Conservation (phyloP, 2,329 filamentous ascomycete species). For the Fusarium circinatum region DNA sequence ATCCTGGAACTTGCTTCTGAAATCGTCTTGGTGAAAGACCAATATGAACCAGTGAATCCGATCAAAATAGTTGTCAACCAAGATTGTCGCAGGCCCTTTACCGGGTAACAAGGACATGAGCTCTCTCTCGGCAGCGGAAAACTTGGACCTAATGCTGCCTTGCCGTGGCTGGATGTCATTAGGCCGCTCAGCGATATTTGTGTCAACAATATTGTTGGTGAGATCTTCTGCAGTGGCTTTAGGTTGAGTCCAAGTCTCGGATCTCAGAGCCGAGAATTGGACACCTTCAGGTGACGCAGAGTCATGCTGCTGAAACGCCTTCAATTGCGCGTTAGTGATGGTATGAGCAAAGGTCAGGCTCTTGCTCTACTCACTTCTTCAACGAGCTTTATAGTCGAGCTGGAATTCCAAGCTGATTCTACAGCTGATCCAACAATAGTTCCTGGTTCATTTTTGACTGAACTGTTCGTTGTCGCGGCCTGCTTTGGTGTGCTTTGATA, state of each 20-base stretch:
- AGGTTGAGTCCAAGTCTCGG: conserved; percentile 4
- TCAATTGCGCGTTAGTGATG: fast-evolving
- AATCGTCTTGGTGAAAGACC: not conserved
- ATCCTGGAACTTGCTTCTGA: not conserved
- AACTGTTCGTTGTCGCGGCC: fast-evolving
- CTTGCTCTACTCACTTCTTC: not conserved
- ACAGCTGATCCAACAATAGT: not conserved
- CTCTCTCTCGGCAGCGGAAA: not conserved
- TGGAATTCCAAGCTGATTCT: conserved; percentile 4
- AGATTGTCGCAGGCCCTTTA: not conserved
- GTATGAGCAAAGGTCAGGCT: fast-evolving
- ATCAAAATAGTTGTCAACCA: not conserved
- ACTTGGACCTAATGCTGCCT: fast-evolving
- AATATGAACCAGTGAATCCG: not conserved
- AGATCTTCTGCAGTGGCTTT: not conserved
- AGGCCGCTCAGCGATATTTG: not conserved
- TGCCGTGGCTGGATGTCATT: not conserved
- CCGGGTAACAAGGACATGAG: not conserved
- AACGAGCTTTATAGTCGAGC: conserved; percentile 17
- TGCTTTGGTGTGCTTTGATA: fast-evolving
- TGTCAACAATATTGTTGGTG: not conserved
- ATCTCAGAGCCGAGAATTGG: not conserved
- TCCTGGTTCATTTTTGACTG: fast-evolving
- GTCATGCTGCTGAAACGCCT: not conserved
- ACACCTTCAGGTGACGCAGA: fast-evolving